Conservation (phyloP, 345 rosid species). For the Arabidopsis thaliana region TAIR10.1 NC_003076.8:423501-424000, state of each 20-base stretch:
- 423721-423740: slow-evolving; percentile 73
- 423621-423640: slow-evolving; percentile 72
- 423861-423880: slow-evolving; percentile 86
- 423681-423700: slow-evolving; percentile 84
- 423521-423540: slow-evolving; percentile 55
- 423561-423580: slow-evolving; percentile 84
- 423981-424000: slow-evolving; percentile 67
- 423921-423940: slow-evolving; percentile 85
- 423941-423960: slow-evolving; percentile 78
- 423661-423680: slow-evolving; percentile 86
- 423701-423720: slow-evolving; percentile 70
- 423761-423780: slow-evolving; percentile 66
- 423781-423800: slow-evolving; percentile 78
- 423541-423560: slow-evolving; percentile 84
- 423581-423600: slow-evolving; percentile 75
- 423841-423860: slow-evolving; percentile 96
- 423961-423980: slow-evolving; percentile 86
- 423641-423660: slow-evolving; percentile 68
- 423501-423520: no score
- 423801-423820: slow-evolving; percentile 89
- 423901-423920: slow-evolving; percentile 92
- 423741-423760: slow-evolving; percentile 70
- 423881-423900: slow-evolving; percentile 87
- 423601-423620: slow-evolving; percentile 62
- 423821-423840: slow-evolving; percentile 68